Percentiles rank a stretch among this genome's conserved stretches.
These are phyloP conservation scores for Leccinum subtestaceum DNA, from an alignment of 768 basidiomycete genomes.

Conservation along the genomic window DNA sequence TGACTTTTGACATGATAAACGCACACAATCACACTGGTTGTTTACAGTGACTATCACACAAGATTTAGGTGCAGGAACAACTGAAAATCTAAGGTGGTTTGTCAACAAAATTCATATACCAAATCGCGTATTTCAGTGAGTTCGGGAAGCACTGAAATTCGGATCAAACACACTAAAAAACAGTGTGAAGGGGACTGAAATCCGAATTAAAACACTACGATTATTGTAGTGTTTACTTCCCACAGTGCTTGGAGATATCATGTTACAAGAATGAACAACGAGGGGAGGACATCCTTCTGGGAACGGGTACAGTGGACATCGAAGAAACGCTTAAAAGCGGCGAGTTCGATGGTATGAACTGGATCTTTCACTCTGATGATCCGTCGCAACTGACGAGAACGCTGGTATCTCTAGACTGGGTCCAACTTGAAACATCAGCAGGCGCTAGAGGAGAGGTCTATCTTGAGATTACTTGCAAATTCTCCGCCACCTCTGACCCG, in stretches of 20 bases:
- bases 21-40: too few species aligned
- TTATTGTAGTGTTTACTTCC: too few species aligned
- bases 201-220: too few species aligned
- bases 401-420: constrained; percentile 55
- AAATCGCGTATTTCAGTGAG: too few species aligned
- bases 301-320: constrained; percentile 73
- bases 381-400: constrained; percentile 3
- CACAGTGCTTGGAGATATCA: constrained; percentile 52
- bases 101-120: too few species aligned
- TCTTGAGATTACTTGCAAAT: constrained; percentile 85
- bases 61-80: too few species aligned
- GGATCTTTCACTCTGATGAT: background rate
- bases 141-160: too few species aligned
- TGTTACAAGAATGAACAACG: constrained; percentile 79
- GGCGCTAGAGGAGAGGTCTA: constrained; percentile 81
- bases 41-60: too few species aligned
- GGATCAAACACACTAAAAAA: too few species aligned
- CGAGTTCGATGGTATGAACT: constrained; percentile 82
- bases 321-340: constrained; percentile 76
- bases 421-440: constrained; percentile 54
- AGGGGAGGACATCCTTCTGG: constrained; percentile 70
- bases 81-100: too few species aligned
- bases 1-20: too few species aligned
- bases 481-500: constrained; percentile 49
- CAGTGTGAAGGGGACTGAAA: too few species aligned